phyloP scores from a whole-genome alignment of 495 filamentous ascomycete species.

The Penicillium pulvis region DNA sequence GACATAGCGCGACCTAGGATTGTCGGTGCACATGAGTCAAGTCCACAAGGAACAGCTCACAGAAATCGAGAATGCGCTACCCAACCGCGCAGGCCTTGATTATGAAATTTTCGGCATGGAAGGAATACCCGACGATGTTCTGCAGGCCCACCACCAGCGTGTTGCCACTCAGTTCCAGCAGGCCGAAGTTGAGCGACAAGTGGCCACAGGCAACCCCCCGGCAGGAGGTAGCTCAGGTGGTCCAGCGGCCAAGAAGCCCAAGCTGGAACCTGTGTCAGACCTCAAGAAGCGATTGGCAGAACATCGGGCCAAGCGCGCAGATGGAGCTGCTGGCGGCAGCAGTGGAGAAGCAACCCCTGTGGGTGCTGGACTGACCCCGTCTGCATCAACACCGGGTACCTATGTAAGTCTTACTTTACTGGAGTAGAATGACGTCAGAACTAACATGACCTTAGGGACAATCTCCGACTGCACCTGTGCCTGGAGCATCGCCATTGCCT shows the following conservation, averaged over 20 bases:
- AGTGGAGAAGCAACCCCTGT: constrained; percentile 63
- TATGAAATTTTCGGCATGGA: constrained; percentile 99
- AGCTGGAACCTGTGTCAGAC: constrained; percentile 73
- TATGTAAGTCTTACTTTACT: constrained; percentile 49
- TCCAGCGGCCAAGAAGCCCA: constrained; percentile 72
- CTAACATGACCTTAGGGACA: constrained; percentile 29
- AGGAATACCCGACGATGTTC: constrained; percentile 85
- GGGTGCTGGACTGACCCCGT: constrained; percentile 43
- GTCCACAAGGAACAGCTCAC: constrained; percentile 92
- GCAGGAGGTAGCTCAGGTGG: constrained; percentile 57
- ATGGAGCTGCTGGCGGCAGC: constrained; percentile 57
- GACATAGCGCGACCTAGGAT: constrained; percentile 54
- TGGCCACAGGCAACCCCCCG: constrained; percentile 78
- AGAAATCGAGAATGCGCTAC: constrained; percentile 86
- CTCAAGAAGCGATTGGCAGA: constrained; percentile 82
- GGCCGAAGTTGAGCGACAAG: constrained; percentile 79
- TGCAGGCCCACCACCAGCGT: constrained; percentile 78
- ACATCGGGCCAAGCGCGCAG: constrained; percentile 70
- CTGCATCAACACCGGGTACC: constrained; percentile 54
- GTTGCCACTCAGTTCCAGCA: constrained; percentile 81
- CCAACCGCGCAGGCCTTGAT: constrained; percentile 78
- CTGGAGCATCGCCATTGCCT: not conserved
- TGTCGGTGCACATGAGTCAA: constrained; percentile 95
- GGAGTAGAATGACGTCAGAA: not conserved
- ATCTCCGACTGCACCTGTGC: constrained; percentile 27